Percentiles rank a stretch among this genome's conserved stretches.
phyloP scores from a whole-genome alignment of 2,329 filamentous ascomycete genomes.

The Aspergillus tamarii region DNA sequence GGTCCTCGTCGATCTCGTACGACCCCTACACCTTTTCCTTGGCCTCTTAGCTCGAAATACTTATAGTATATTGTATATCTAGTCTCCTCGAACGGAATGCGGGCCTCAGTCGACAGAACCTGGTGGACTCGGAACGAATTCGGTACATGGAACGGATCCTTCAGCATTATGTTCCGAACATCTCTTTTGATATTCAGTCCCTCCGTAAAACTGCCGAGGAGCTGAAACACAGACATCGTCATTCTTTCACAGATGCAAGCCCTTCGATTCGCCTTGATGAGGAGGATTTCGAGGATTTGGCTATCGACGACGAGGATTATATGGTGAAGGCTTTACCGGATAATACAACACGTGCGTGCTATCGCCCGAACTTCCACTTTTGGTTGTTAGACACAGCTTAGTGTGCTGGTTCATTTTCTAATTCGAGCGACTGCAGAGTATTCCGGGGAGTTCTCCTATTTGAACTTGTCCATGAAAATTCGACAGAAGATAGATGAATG shows the following conservation, averaged over 20 bases:
- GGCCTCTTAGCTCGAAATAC: slow-evolving; percentile 5
- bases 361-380: background rate
- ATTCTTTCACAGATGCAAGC: slow-evolving; percentile 33
- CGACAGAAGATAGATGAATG: slow-evolving; percentile 47
- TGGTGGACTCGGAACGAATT: slow-evolving; percentile 40
- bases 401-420: background rate
- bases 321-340: slow-evolving; percentile 44
- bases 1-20: slow-evolving; percentile 38
- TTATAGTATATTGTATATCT: background rate
- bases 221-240: slow-evolving; percentile 42
- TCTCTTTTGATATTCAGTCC: slow-evolving; percentile 46
- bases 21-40: slow-evolving; percentile 15
- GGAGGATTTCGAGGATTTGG: slow-evolving; percentile 44
- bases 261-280: slow-evolving; percentile 35
- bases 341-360: slow-evolving; percentile 42
- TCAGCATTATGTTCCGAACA: slow-evolving; percentile 52
- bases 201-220: slow-evolving; percentile 50
- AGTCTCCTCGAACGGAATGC: slow-evolving; percentile 35
- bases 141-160: slow-evolving; percentile 53
- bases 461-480: slow-evolving; percentile 50
- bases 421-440: slow-evolving; percentile 36
- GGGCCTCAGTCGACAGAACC: slow-evolving; percentile 37
- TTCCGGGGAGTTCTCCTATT: slow-evolving; percentile 50
- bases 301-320: slow-evolving; percentile 46
- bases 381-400: background rate